These are phyloP conservation scores for Mucor mucedo DNA, from an alignment of 371 early-diverging fungal genomes.

Conservation along the genomic window DNA sequence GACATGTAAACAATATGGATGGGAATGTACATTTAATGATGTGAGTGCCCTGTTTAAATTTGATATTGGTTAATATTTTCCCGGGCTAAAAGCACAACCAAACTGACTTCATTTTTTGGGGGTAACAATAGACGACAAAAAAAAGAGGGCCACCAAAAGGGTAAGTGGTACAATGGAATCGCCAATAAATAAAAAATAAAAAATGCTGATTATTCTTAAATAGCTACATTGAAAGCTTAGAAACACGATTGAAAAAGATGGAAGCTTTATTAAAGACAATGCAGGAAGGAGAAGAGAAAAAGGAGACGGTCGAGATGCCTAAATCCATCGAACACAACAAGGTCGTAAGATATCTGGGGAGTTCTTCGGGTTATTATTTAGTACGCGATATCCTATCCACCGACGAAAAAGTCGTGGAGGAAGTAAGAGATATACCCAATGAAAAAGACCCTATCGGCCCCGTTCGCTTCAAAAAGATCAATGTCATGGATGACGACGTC, in stretches of 20 bases:
- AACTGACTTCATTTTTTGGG: not conserved
- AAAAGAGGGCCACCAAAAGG: conserved; percentile 46
- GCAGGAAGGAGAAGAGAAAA: conserved; percentile 13
- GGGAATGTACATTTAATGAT: conserved; percentile 57
- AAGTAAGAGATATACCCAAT: not conserved
- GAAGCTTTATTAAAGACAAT: conserved; percentile 41
- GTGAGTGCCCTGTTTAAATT: conserved; percentile 26
- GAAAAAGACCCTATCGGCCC: conserved; percentile 4
- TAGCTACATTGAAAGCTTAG: conserved; percentile 55
- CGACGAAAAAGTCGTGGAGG: conserved; percentile 13
- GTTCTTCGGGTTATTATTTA: conserved; percentile 35
- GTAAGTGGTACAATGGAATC: conserved; percentile 16
- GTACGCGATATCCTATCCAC: conserved; percentile 27
- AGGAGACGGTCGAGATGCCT: conserved; percentile 7
- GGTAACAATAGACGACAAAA: conserved; percentile 23
- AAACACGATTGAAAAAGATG: conserved; percentile 46
- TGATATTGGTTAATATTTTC: conserved; percentile 1
- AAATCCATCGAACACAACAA: conserved; percentile 17
- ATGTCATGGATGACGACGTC: conserved; percentile 39
- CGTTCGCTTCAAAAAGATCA: conserved; percentile 30
- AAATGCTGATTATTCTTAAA: not conserved
- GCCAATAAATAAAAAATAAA: not conserved
- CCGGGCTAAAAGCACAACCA: no score
- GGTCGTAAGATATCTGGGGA: conserved; percentile 25
- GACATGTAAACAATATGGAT: conserved; percentile 49